Percentiles rank a stretch among this genome's conserved stretches.
phyloP scores from a whole-genome alignment of 768 basidiomycete species.

The Serendipita indica region DNA sequence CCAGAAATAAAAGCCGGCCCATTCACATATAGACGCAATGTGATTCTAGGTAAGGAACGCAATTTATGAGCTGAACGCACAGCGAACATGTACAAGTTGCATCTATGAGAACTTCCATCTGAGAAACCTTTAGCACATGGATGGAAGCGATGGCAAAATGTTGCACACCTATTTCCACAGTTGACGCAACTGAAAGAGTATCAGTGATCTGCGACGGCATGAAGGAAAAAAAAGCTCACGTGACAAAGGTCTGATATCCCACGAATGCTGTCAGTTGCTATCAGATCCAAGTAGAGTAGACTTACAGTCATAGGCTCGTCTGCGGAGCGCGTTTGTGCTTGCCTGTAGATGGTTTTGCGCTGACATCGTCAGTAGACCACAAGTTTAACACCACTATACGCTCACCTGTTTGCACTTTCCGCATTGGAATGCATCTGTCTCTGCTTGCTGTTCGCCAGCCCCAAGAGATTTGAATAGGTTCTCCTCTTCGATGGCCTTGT shows the following conservation, averaged over 20 bases:
- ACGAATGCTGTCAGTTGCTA: conserved; percentile 12
- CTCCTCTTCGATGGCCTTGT: conserved; percentile 64
- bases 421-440: conserved; percentile 97
- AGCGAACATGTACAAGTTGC: background rate
- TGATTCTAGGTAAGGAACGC: too few species aligned
- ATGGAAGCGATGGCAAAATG: background rate
- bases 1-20: too few species aligned
- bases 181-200: conserved; percentile 38
- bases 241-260: conserved; percentile 94
- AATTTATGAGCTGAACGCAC: too few species aligned
- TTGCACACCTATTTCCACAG: conserved; percentile 40
- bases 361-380: conserved; percentile 18
- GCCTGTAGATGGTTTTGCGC: conserved; percentile 82
- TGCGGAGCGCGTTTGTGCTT: conserved; percentile 93
- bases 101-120: conserved; percentile 47
- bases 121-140: background rate
- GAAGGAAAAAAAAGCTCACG: conserved; percentile 32
- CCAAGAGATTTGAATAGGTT: conserved; percentile 86
- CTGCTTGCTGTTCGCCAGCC: conserved; percentile 78
- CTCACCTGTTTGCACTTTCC: conserved; percentile 77
- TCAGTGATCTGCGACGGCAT: conserved; percentile 10
- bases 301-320: conserved; percentile 97
- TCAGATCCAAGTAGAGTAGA: conserved; percentile 13
- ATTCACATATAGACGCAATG: too few species aligned
- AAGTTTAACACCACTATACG: conserved; percentile 1